Evolutionary conservation across 768 basidiomycete genomes (phyloP), one percentile per base, ranked within the genome.

Genomic region (Strobilomyces echinocephalus): DNA sequence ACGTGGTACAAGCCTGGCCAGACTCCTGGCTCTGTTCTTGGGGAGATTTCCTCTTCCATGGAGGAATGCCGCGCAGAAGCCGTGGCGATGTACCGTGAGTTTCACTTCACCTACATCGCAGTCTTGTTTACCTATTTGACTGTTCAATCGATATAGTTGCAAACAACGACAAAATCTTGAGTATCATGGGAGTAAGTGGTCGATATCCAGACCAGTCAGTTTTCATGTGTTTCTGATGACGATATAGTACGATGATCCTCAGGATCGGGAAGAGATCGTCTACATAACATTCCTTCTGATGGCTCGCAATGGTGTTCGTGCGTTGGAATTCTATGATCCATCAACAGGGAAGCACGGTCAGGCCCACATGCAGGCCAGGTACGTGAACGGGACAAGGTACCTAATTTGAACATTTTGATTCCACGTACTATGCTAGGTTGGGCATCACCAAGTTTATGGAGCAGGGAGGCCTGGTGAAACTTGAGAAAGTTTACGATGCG

Each of bases 1-100:
- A 84, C 87, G 15, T 94, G 91, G 91, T 95, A 95, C 69, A 88
- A 88, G 65, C 79, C 87, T 33, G 91, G 91, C 8, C 91, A 92
- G 69, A 91, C 87, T 0, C 79, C 89, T 36, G 87, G 82, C 46
- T 84, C 89, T 10, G 85, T 92, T 2, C 76, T 95, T 2, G 91
- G 91, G 1, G 87, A 92, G 55, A 87, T 91, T 8, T 91, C 89
- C 4, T 92, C 91, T 0, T 93, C 91, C 1, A 82, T 93, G 81
- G 92, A 94, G 70, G 91, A 94, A 72, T 93, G 91, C 60, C 83
- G 92, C n/a, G 91, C 91, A 9, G 92, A 95, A 72, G 79, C 88
- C 2, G 91, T 91, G 20, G 88, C 88, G 0, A 73, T 94, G 39
- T 93, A 82, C 72, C 77, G 90, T 88, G 63, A 73, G 82, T 72